These are phyloP conservation scores for Raffaelea albimanens DNA, from an alignment of 2,329 filamentous ascomycete species.

Conservation along the genomic window DNA sequence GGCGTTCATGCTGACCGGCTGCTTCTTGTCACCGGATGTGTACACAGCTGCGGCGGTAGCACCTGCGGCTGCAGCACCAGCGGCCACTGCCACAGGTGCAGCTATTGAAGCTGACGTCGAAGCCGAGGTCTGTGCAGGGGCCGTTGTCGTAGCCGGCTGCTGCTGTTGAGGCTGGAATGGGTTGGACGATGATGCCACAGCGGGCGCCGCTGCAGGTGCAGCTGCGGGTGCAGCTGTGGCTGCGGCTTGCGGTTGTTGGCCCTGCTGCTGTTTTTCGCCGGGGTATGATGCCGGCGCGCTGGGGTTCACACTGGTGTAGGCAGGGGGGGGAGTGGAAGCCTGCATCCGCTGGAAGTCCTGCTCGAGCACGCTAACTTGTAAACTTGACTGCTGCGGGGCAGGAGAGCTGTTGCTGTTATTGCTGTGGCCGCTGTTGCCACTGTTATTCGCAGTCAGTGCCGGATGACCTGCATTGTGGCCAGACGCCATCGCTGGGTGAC, in stretches of 20 bases:
- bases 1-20: constrained; percentile 18
- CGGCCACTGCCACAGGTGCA: constrained; percentile 10
- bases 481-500: constrained; percentile 32
- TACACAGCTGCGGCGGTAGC: constrained; percentile 3
- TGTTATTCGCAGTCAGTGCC: constrained; percentile 29
- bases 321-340: constrained; percentile 80
- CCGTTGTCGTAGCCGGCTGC: background rate
- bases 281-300: constrained; percentile 59
- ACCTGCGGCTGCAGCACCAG: constrained; percentile 12
- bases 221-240: constrained; percentile 25
- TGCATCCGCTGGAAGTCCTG: constrained; percentile 80
- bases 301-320: constrained; percentile 72
- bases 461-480: constrained; percentile 18
- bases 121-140: background rate
- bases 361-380: constrained; percentile 59
- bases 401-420: constrained; percentile 13
- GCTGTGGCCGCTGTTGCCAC: constrained; percentile 26
- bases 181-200: background rate
- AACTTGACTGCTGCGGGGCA: constrained; percentile 25
- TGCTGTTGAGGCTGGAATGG: background rate
- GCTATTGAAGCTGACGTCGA: constrained; percentile 6
- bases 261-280: constrained; percentile 62
- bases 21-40: constrained; percentile 11
- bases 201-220: constrained; percentile 14
- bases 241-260: constrained; percentile 5